A percentile compares a stretch with the other conserved stretches of the same genome.
Conservation (phyloP, 371 early-diverging fungal genomes). For the Zopfochytrium polystomum region DNA sequence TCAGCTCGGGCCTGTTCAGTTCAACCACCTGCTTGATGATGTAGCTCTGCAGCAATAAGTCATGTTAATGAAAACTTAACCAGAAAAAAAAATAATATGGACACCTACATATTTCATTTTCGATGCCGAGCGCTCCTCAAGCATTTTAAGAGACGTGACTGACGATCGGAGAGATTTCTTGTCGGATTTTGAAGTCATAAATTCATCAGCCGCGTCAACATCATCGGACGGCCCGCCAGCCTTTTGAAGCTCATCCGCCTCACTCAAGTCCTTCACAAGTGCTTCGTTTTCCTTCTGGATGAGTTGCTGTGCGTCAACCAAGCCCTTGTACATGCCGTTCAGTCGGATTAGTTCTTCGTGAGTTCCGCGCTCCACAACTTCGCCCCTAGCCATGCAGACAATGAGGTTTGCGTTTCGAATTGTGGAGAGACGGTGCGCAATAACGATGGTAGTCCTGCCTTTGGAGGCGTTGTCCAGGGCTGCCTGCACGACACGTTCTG, state of each 20-base stretch:
- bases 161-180: neutral
- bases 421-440: constrained; percentile 50
- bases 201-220: neutral
- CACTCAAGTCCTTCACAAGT: neutral
- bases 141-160: neutral
- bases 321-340: constrained; percentile 34
- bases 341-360: constrained; percentile 33
- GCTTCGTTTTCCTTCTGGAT: constrained; percentile 22
- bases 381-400: constrained; percentile 41
- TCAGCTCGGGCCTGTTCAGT: constrained; percentile 36
- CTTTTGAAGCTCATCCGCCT: constrained; percentile 3
- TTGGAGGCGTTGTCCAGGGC: constrained; percentile 45
- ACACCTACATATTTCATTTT: constrained; percentile 10
- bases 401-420: constrained; percentile 43
- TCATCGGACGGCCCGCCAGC: neutral
- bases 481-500: constrained; percentile 47
- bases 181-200: constrained; percentile 1
- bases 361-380: constrained; percentile 41
- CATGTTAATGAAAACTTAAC: neutral
- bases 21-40: constrained; percentile 23
- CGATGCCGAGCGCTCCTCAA: neutral
- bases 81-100: neutral
- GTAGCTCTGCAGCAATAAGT: neutral
- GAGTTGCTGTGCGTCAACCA: constrained; percentile 46
- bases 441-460: constrained; percentile 46